Base-by-base conservation (phyloP, 2,329 filamentous ascomycete species). In the Exophiala dermatitidis region DNA sequence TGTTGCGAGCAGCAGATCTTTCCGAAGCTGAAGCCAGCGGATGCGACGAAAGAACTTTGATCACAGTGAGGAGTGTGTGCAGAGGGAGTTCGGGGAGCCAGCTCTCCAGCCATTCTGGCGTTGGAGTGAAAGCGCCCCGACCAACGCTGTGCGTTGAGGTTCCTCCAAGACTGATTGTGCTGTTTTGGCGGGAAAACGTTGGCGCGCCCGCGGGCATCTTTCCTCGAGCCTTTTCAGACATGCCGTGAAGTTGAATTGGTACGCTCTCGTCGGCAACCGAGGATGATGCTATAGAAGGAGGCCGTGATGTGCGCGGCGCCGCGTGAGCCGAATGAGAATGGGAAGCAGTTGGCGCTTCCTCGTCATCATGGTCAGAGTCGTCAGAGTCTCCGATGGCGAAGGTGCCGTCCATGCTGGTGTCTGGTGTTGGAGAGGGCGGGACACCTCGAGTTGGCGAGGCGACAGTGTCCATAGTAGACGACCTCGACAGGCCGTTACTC, bases 171-270 rank as follows among this genome's bases (percentile, higher is more conserved):
- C 89, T 95, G 1, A 87, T 87, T 30, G 84, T 88, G 68, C 90
- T 94, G 66, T 93, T 95, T 65, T 95, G 90, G 12, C 91, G 79
- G 0, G 90, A 95, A 67, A 96, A 95, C 1, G 81, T 81, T n/a
- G 81, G 79, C 46, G 85, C 77, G 1, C 88, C 86, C 8, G 87
- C 89, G 30, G 91, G 93, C 83, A 95, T 89, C 70, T 98, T 98
- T 5, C 93, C 93, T 46, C 93, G 79, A 10, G 93, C 93, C 69
- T 97, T 98, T 70, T 97, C 93, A 19, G 91, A 96, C 88, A 97
- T 95, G 50, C 90, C 90, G 53, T 88, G 81, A 31, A 95, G 69
- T 67, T 96, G 90, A 19, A 83, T 77, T 9, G 89, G 90, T 6
- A 95, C 81, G 3, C 86, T 85, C 56, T 94, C 90, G 54, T 94